Evolutionary conservation across 139 green algal genomes (phyloP).

Genomic region (Monoraphidium neglectum): DNA sequence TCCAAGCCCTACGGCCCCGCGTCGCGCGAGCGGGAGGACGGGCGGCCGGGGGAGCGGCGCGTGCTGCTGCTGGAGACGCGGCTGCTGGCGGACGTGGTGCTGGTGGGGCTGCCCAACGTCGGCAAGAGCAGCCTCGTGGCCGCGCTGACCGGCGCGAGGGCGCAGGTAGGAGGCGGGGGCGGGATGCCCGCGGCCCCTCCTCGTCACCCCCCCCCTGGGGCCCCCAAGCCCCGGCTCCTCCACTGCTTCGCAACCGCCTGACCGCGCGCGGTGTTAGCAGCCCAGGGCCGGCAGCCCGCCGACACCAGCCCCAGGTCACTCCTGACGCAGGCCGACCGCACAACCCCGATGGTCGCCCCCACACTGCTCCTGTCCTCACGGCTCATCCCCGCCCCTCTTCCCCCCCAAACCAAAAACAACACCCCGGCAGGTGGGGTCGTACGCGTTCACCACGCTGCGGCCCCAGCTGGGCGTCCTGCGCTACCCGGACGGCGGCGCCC

Average conservation of each 20-base stretch:
- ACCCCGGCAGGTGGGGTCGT: conserved; percentile 64
- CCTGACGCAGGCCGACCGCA: too few species aligned
- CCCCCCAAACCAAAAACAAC: too few species aligned
- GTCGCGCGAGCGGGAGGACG: conserved; percentile 1
- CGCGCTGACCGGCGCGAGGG: conserved; percentile 51
- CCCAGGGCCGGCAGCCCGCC: too few species aligned
- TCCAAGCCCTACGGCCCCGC: conserved; percentile 11
- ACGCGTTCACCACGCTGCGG: conserved; percentile 83
- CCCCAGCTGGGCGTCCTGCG: conserved; percentile 72
- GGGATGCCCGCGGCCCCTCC: not conserved
- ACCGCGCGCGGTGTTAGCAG: not conserved
- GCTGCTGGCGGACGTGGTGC: conserved; percentile 58
- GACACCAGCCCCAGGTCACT: too few species aligned
- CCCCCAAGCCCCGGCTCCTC: not conserved
- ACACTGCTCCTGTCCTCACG: too few species aligned
- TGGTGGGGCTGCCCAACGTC: conserved; percentile 70
- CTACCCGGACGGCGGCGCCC: conserved; percentile 29
- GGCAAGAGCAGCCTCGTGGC: conserved; percentile 73
- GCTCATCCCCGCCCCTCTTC: too few species aligned
- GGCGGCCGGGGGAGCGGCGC: conserved; percentile 27
- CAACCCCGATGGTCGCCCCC: too few species aligned
- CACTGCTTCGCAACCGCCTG: too few species aligned
- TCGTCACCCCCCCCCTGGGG: too few species aligned
- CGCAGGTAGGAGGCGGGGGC: conserved; percentile 41
- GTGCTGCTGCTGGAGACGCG: conserved; percentile 48